Evolutionary conservation across 2,329 filamentous ascomycete genomes (phyloP), one percentile per base, ranked within the genome.

Genomic region (Cyphellophora europaea): DNA sequence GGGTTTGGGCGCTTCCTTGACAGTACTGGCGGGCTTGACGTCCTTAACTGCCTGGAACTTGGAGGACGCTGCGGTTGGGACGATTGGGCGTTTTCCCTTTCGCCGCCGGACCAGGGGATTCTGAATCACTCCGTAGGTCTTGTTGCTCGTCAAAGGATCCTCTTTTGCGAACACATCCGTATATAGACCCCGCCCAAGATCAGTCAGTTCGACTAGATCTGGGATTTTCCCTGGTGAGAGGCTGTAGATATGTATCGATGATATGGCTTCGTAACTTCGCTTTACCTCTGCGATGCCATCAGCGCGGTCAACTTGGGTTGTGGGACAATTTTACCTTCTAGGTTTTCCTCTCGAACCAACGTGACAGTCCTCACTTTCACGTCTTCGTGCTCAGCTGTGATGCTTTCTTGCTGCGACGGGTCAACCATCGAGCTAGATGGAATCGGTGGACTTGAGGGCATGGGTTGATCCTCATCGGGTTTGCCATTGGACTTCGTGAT

Each of bases 211-310:
- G 48, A 84, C 75, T 12, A 91, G 59, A 51, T 89, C 79, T 56
- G 79, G 80, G 11, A 87, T 65, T 1, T 77, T 71, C 23, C 76
- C 71, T 1, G 82, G 71, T 27, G 83, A 78, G 12, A 96, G 54
- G 51, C 87, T 94, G 63, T 96, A 96, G 28, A 96, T 64, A 49
- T 95, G 86, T 40, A 94, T 79, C 1, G 84, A 82, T 0, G 69
- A 71, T 35, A 94, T 75, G n/a, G 75, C 66, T 32, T 82, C 70
- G 46, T 89, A 93, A 11, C 74, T 69, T 11, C 67, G 63, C 38
- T 86, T 75, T 1, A 73, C 66, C 44, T 74, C 83, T 89, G 46
- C 16, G 31, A 18, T 23, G 16, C 10, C 21, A 21, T n/a, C 13
- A 10, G 8, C 21, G 21, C 8, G 14, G 27, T 36, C 45, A 30